Base-by-base conservation (phyloP, 1,284 basidiomycete genomes). In the Apiotrichum brassicae region DNA sequence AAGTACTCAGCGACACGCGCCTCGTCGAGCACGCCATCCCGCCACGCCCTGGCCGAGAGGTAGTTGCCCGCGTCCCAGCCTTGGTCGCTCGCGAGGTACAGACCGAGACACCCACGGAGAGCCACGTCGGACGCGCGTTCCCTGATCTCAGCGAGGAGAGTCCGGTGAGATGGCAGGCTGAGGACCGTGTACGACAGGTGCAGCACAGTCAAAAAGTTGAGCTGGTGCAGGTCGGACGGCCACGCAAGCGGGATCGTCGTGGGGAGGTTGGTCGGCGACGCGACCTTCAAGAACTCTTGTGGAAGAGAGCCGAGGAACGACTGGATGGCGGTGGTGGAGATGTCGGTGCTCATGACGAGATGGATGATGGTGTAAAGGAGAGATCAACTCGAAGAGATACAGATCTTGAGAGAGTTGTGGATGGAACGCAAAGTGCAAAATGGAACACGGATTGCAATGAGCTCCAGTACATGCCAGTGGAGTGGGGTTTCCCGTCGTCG, bases 191-290 rank as follows among this genome's bases (percentile, higher is more conserved):
- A 24, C 11, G 61, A 40, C 18, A 66, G 47, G 43, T 66, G 64
- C 18, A 66, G 53, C 14, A 54, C 49, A 16, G 58, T 45, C 25
- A 66, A 54, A 28, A 61, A 43, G 58, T 68, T 68, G 61, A 62
- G 44, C 16, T 51, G 42, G 46, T 68, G 65, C 4, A 63, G 45
- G 14, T 56, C 51, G 19, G 64, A 47, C 0, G 65, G 64, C 52
- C 65, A 63, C 14, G 64, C 51, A 6, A 68, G 57, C 5, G 65
- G 65, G 4, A 68, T 54, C 14, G 50, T 45, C 13, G 53, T 58
- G 6, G 65, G 65, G 11, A 65, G 58, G 45, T 63, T 51, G 1
- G 62, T 54, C n/a, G 51, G 46, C 2, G 59, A 52, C 2, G 60
- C 50, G 2, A 44, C n/a, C 4, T 46, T 26, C 22, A 58, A 53